These are phyloP conservation scores for Cordyceps fumosorosea DNA, from an alignment of 2,329 filamentous ascomycete species.

Conservation along the genomic window DNA sequence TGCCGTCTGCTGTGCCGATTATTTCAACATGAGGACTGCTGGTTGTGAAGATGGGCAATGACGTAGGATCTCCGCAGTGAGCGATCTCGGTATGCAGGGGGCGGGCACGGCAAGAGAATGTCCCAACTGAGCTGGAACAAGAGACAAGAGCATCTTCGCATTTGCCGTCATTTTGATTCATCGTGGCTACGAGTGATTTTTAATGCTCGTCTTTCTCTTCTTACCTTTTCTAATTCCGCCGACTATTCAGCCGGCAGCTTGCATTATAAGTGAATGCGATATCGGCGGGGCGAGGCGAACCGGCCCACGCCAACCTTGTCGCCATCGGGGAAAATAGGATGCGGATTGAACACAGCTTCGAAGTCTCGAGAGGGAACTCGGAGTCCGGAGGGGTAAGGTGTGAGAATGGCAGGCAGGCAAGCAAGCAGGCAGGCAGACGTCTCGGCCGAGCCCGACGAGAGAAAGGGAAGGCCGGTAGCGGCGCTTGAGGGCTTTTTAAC, in stretches of 20 bases:
- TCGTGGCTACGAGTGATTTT: slow-evolving; percentile 2
- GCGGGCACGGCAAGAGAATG: background rate
- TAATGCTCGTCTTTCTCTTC: background rate
- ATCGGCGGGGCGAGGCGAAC: background rate
- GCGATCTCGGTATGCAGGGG: background rate
- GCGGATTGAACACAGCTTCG: background rate
- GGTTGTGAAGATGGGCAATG: background rate
- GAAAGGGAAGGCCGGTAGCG: background rate
- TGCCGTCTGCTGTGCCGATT: background rate
- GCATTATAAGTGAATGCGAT: background rate
- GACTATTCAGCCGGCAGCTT: background rate
- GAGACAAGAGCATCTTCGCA: background rate
- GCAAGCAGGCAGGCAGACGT: background rate
- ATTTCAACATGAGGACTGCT: background rate
- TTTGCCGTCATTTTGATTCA: slow-evolving; percentile 9
- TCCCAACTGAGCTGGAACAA: background rate
- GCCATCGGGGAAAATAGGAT: slow-evolving; percentile 5
- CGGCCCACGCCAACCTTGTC: background rate
- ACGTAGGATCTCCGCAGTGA: background rate
- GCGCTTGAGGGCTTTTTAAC: background rate
- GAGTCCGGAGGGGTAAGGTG: slow-evolving; percentile 3
- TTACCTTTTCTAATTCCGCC: background rate
- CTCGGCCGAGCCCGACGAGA: slow-evolving; percentile 6
- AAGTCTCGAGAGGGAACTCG: background rate
- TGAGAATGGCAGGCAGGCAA: background rate